Percentiles rank a stretch among this genome's conserved stretches.
Conservation (phyloP, 768 basidiomycete genomes). For the Cystofilobasidium capitatum region DNA sequence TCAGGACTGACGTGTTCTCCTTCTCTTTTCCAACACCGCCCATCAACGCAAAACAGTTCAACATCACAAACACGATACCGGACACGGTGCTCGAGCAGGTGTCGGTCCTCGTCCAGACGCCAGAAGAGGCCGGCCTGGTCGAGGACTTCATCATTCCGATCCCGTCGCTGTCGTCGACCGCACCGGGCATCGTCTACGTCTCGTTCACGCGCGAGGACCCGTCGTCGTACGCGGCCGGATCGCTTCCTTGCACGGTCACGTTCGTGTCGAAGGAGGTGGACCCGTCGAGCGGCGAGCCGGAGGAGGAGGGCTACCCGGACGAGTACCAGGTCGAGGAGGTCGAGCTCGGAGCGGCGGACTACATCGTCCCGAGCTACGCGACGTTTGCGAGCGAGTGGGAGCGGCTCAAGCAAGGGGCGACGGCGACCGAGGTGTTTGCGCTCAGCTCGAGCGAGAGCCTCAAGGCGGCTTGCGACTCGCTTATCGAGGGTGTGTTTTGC, state of each 20-base stretch:
- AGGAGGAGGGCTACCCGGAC: conserved; percentile 98
- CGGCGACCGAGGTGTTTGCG: conserved; percentile 83
- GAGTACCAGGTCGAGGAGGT: conserved; percentile 96
- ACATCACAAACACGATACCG: conserved; percentile 90
- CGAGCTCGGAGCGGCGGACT: conserved; percentile 87
- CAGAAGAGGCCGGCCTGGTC: conserved; percentile 57
- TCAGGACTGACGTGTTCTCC: neutral
- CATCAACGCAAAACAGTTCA: conserved; percentile 65
- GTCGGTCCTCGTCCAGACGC: conserved; percentile 81
- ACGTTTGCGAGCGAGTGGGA: conserved; percentile 96
- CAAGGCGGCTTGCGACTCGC: conserved; percentile 42
- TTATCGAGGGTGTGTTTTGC: neutral
- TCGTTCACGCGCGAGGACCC: conserved; percentile 80
- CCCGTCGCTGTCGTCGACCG: conserved; percentile 58
- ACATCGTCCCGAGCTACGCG: conserved; percentile 87
- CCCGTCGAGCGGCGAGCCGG: conserved; percentile 86
- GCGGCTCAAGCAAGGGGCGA: conserved; percentile 64
- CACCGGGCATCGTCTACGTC: conserved; percentile 81
- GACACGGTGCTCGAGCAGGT: conserved; percentile 92
- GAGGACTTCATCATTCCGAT: conserved; percentile 93
- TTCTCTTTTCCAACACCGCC: no score
- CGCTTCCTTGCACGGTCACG: conserved; percentile 83
- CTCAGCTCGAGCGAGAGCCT: conserved; percentile 84
- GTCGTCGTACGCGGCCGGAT: conserved; percentile 64
- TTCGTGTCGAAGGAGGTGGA: conserved; percentile 97